Evolutionary conservation across 2,329 filamentous ascomycete genomes (phyloP), one percentile per base, ranked within the genome.

Genomic region (Aureobasidium leucospermi): DNA sequence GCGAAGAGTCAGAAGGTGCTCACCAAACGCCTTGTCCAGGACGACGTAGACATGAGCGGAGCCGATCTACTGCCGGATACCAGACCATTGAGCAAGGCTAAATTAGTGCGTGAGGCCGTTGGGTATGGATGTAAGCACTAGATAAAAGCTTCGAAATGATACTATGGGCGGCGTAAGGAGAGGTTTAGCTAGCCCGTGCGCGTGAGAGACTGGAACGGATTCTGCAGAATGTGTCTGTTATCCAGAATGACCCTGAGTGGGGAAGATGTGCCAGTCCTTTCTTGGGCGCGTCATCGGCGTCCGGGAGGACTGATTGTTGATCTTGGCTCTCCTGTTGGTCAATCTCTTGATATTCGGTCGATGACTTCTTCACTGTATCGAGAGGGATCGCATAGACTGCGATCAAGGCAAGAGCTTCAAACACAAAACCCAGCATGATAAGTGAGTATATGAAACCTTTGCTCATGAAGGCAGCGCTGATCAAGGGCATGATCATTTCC

Each of bases 111-210:
- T 46, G 60, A 58, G 49, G 66, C 65, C 16, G 57, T 65, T 51
- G 67, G 66, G 4, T 64, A 53, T 45, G 62, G 62, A 11, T 68
- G 67, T 56, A 38, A 59, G 41, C 62, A 65, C 48, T 63, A n/a
- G 48, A 19, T 5, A 36, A 5, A 36, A 3, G 34, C 34, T 36
- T 8, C 34, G 4, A 13, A 36, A 36, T 36, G 34, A 36, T 36
- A 23, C 23, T 23, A 23, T 23, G 23, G 23, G 23, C 23, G 23
- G 23, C 23, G 23, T 23, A 23, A 23, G 3, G 3, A 23, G 23
- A 23, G 23, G 3, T 23, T 23, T 23, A 23, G 23, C 23, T 23
- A 23, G 23, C 23, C 23, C 23, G 23, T 23, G 23, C 23, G 23
- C 23, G 23, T 3, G 32, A 51, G 2, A n/a, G 48, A 1, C 2